phyloP scores from a whole-genome alignment of 345 rosid species.

The Litchi chinensis region DNA sequence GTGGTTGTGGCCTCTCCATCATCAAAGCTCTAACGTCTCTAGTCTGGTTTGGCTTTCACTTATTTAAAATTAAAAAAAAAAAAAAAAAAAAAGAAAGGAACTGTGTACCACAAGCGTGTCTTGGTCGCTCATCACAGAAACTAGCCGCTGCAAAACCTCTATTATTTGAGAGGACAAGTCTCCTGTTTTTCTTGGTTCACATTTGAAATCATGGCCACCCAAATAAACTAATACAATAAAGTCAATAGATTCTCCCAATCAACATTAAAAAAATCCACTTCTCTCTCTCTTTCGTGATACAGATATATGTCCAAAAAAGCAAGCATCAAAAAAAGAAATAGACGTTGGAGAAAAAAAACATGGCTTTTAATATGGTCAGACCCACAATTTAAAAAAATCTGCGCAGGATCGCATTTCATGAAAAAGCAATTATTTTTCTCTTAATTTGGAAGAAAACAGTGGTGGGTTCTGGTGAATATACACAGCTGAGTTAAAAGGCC shows the following conservation, averaged over 20 bases:
- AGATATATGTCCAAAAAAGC: neutral
- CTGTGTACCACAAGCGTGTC: neutral
- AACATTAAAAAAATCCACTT: neutral
- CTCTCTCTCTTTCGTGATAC: neutral
- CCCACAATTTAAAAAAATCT: neutral
- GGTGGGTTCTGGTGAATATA: neutral
- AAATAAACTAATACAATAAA: neutral
- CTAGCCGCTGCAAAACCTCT: slow-evolving; percentile 31
- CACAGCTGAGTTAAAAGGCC: neutral
- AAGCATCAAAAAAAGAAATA: slow-evolving; percentile 22
- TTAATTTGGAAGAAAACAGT: neutral
- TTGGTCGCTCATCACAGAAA: slow-evolving; percentile 18
- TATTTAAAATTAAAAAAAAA: too few species aligned
- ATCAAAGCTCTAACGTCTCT: neutral
- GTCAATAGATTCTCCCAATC: neutral
- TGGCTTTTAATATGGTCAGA: slow-evolving; percentile 23
- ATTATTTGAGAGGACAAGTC: neutral
- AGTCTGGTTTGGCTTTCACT: neutral
- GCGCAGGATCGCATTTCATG: neutral
- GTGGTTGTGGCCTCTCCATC: neutral
- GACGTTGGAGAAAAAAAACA: slow-evolving; percentile 35
- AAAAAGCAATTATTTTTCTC: neutral
- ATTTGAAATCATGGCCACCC: slow-evolving; percentile 5
- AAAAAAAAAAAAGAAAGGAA: too few species aligned
- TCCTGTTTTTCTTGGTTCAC: neutral